Percentiles rank a stretch among this genome's conserved stretches.
Conservation (phyloP, 2,329 filamentous ascomycete genomes). For the Penicillium sp. region DNA sequence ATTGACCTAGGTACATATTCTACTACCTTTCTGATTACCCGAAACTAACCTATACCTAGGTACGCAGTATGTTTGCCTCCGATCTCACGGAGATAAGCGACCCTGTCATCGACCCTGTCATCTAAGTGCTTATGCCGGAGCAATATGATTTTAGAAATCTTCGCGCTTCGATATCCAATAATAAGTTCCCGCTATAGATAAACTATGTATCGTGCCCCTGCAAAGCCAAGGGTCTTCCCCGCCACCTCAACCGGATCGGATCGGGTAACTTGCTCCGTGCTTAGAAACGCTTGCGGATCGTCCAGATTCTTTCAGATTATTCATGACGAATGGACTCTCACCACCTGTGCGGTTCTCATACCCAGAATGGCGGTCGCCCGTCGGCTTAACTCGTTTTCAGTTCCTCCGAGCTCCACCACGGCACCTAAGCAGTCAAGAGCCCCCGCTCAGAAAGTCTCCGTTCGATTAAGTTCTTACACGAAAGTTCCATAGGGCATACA, state of each 20-base stretch:
- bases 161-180: not conserved
- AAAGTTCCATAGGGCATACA: not conserved
- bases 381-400: slow-evolving; percentile 14
- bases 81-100: not conserved
- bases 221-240: not conserved
- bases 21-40: no score
- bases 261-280: slow-evolving; percentile 17
- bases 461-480: not conserved
- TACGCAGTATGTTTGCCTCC: not conserved
- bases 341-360: slow-evolving; percentile 20
- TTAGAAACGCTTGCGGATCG: slow-evolving; percentile 19
- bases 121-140: not conserved
- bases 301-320: slow-evolving; percentile 1
- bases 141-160: not conserved
- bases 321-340: not conserved
- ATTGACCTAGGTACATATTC: no score
- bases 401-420: slow-evolving; percentile 21
- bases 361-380: slow-evolving; percentile 24
- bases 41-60: no score
- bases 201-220: not conserved
- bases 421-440: slow-evolving; percentile 6
- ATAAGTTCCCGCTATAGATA: not conserved
- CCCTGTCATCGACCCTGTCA: no score
- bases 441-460: slow-evolving; percentile 6
- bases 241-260: slow-evolving; percentile 6